Conservation (phyloP, 1,139 yeast genomes). For the Cylindricascospora bacillispora region DNA sequence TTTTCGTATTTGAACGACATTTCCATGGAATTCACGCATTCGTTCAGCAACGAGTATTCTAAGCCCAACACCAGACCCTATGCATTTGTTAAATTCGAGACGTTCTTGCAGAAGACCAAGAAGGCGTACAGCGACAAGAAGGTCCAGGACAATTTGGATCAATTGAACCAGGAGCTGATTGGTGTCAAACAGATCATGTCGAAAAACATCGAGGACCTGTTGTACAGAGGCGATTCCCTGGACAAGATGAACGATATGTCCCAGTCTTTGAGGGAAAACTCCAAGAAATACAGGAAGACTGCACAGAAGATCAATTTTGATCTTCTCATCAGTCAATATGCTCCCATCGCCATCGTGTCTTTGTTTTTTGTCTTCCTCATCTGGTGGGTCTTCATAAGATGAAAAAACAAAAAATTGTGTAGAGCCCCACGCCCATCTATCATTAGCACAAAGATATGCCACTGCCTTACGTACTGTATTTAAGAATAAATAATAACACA, state of each 20-base stretch:
- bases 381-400: constrained; percentile 65
- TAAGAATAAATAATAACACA: not conserved
- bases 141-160: constrained; percentile 80
- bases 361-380: constrained; percentile 63
- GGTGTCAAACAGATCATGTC: constrained; percentile 95
- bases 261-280: constrained; percentile 64
- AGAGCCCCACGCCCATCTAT: too few species aligned
- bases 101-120: constrained; percentile 74
- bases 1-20: constrained; percentile 78
- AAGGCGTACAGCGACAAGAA: constrained; percentile 83
- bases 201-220: constrained; percentile 84
- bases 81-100: constrained; percentile 79
- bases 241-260: constrained; percentile 90
- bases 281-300: constrained; percentile 76
- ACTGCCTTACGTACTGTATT: not conserved
- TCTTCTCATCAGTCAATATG: constrained; percentile 76
- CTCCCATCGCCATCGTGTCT: constrained; percentile 67
- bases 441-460: too few species aligned
- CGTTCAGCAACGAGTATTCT: constrained; percentile 64
- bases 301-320: constrained; percentile 89
- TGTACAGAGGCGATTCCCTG: constrained; percentile 88
- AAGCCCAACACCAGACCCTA: constrained; percentile 63
- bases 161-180: constrained; percentile 71
- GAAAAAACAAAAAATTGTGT: too few species aligned
- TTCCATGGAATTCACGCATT: constrained; percentile 66